phyloP scores from a whole-genome alignment of 805 yeast genomes.

The Candida suzukii region DNA sequence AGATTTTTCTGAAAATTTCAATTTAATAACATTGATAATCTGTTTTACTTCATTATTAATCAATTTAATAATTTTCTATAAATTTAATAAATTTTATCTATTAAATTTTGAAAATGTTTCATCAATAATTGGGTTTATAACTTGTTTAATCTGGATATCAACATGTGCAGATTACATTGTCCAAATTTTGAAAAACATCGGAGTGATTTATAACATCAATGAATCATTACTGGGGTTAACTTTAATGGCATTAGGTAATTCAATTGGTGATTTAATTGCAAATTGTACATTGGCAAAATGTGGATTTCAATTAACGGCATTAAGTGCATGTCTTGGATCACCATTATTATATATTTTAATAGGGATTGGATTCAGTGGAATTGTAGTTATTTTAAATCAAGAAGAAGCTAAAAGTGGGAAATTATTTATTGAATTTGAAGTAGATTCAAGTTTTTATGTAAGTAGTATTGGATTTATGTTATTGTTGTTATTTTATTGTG shows the following conservation, averaged over 20 bases:
- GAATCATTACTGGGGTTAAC: slow-evolving; percentile 44
- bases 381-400: slow-evolving; percentile 15
- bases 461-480: slow-evolving; percentile 34
- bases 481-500: slow-evolving; percentile 30
- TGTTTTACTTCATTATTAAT: background rate
- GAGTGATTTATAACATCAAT: slow-evolving; percentile 33
- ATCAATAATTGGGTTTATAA: slow-evolving; percentile 21
- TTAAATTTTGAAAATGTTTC: background rate
- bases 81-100: background rate
- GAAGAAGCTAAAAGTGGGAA: background rate
- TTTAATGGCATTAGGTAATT: slow-evolving; percentile 42
- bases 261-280: slow-evolving; percentile 46
- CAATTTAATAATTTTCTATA: background rate
- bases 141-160: slow-evolving; percentile 22
- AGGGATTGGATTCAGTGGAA: slow-evolving; percentile 44
- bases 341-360: slow-evolving; percentile 40
- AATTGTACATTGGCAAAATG: slow-evolving; percentile 34
- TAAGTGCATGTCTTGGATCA: slow-evolving; percentile 49
- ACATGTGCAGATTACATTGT: slow-evolving; percentile 23
- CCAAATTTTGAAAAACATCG: slow-evolving; percentile 33
- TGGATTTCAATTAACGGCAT: slow-evolving; percentile 35
- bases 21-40: no score
- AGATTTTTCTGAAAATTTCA: background rate
- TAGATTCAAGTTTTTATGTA: slow-evolving; percentile 30
- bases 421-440: slow-evolving; percentile 24